Base-by-base conservation (phyloP, 495 filamentous ascomycete species). In the Ramalina intermedia region DNA sequence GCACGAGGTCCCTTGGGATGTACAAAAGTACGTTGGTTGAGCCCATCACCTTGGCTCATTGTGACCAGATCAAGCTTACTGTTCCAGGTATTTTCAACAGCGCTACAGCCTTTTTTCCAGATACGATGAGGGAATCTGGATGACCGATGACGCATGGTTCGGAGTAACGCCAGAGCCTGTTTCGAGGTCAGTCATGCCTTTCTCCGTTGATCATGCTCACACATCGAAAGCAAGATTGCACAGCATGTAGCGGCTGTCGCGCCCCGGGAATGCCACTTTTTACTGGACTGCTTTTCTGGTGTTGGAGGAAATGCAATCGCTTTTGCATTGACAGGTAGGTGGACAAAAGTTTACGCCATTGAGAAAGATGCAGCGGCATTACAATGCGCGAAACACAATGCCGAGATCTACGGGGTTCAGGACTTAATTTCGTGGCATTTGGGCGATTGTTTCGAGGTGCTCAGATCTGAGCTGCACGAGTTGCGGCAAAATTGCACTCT, bases 221-320 rank as follows among this genome's bases (percentile, higher is more conserved):
- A 23, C 7, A 16, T 3, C 43, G 27, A 42, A 47, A 91, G 86
- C 47, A 75, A 81, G 64, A 85, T 96, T 50, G 87, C 88, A n/a
- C 54, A 73, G 18, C 82, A 96, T 56, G 61, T 95, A 0, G 64
- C 74, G 23, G 59, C 65, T 17, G 58, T 68, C 36, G 59, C 70
- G 45, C 68, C 85, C 55, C 24, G 14, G 26, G 52, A 68, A 47
- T 61, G 74, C 55, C 63, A 73, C 45, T 71, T 60, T 3, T 67
- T 80, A 47, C 55, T 96, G 27, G 91, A 98, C 61, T 75, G 82
- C 16, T 96, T 98, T 67, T 82, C 80, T 20, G 91, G 91, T 27
- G 86, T 87, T 8, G 91, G 91, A 14, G 91, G 89, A 44, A 96
- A 98, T 61, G 74, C 81, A n/a, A 98, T 98, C 52, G 86, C 88